These are phyloP conservation scores for Boletus pseudopeckii DNA, from an alignment of 768 basidiomycete genomes.

Conservation along the genomic window DNA sequence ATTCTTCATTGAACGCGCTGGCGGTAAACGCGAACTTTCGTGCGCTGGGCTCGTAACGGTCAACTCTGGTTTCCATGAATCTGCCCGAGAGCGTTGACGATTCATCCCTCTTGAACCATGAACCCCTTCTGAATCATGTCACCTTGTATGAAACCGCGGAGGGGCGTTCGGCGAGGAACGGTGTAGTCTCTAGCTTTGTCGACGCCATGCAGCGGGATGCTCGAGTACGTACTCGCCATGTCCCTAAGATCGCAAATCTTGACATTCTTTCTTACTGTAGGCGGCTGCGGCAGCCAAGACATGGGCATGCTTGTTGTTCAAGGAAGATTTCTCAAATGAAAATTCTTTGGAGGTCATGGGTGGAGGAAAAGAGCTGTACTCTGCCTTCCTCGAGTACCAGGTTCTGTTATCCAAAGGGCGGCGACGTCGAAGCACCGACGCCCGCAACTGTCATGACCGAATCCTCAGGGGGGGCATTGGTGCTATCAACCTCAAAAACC, in stretches of 20 bases:
- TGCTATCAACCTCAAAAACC: constrained; percentile 2
- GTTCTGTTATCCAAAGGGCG: neutral
- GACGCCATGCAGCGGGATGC: constrained; percentile 5
- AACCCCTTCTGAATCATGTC: constrained; percentile 15
- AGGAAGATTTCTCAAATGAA: neutral
- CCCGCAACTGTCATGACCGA: neutral
- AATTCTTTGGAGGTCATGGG: constrained; percentile 3
- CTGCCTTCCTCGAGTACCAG: constrained; percentile 24
- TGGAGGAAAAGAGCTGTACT: constrained; percentile 12
- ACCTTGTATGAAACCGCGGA: neutral
- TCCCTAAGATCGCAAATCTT: neutral
- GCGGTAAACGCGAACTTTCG: neutral
- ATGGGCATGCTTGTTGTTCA: constrained; percentile 18
- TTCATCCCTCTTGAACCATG: constrained; percentile 19
- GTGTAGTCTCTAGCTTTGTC: constrained; percentile 4
- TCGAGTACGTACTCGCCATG: constrained; percentile 13
- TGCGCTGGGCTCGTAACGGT: neutral
- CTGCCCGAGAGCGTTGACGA: constrained; percentile 15
- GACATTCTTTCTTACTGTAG: constrained; percentile 3
- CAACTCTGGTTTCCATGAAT: constrained; percentile 13
- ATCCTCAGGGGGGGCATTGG: constrained; percentile 6
- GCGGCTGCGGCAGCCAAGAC: constrained; percentile 5
- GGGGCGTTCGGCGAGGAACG: neutral
- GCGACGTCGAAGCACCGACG: neutral
- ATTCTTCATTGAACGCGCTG: neutral